phyloP scores from a whole-genome alignment of 2,329 filamentous ascomycete species.

The Fusarium multiceps region DNA sequence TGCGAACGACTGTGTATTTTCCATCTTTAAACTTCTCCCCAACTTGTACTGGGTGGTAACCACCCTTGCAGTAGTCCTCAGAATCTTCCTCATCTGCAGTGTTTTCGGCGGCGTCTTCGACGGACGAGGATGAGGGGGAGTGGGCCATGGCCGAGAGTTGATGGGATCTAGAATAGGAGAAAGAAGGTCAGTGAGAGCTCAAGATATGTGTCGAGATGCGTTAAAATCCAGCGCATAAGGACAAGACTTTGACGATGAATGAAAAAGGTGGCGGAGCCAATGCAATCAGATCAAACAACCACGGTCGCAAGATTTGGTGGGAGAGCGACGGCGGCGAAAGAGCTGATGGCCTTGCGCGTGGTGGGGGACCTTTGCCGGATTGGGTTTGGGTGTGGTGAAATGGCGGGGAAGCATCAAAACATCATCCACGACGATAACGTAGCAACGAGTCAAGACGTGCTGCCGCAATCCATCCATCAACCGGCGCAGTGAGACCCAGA shows the following conservation, averaged over 20 bases:
- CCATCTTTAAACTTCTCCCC: slow-evolving; percentile 98
- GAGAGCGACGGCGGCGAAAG: slow-evolving; percentile 40
- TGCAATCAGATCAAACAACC: slow-evolving; percentile 40
- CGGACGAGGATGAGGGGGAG: slow-evolving; percentile 82
- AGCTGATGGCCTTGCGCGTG: slow-evolving; percentile 42
- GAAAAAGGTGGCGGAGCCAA: slow-evolving; percentile 37
- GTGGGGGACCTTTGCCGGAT: slow-evolving; percentile 47
- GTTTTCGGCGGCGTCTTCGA: slow-evolving; percentile 87
- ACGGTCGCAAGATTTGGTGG: slow-evolving; percentile 42
- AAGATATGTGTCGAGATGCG: slow-evolving; percentile 15
- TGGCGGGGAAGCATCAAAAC: slow-evolving; percentile 47
- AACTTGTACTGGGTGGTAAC: slow-evolving; percentile 93
- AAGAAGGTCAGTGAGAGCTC: slow-evolving; percentile 28
- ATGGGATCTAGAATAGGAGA: slow-evolving; percentile 58
- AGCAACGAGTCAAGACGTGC: slow-evolving; percentile 32
- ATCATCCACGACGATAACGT: slow-evolving; percentile 38
- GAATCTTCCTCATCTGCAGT: slow-evolving; percentile 98
- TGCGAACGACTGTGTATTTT: slow-evolving; percentile 95
- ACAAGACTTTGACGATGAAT: slow-evolving; percentile 24
- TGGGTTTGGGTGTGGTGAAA: slow-evolving; percentile 46
- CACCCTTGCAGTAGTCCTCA: slow-evolving; percentile 99
- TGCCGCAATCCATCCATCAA: slow-evolving; percentile 4
- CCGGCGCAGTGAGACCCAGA: slow-evolving; percentile 1
- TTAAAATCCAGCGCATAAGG: slow-evolving; percentile 25
- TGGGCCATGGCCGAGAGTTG: slow-evolving; percentile 70